Evolutionary conservation across 176 grass and related monocot genomes (phyloP), one percentile per base, ranked within the genome.

Genomic region (Juncus effusus): DNA sequence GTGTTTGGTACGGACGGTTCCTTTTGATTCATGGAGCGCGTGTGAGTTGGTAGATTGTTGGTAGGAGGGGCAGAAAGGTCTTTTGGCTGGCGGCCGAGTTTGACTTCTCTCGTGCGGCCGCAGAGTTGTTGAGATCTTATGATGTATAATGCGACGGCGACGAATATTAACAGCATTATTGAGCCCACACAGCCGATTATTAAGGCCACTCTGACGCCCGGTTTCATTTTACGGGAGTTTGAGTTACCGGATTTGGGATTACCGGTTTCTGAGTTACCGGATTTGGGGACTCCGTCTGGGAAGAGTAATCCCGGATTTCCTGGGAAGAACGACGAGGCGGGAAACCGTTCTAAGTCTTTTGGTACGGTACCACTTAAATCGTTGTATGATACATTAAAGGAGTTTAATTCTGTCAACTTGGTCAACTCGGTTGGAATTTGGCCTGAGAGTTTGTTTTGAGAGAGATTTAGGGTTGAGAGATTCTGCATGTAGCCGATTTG

Each of bases 321-420:
- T 49, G 89, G 95, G 77, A 59, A 76, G 81, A 93, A 99, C 79
- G 85, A 94, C 62, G 80, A 80, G 50, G 57, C 8, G 52, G 89
- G 89, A 12, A 99, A 99, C 65, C 67, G 93, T 66, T 89, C 80
- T 60, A 94, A 76, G 78, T 75, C 89, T 85, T 77, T 85, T 14
- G 89, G 95, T 69, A 93, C 74, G 56, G 78, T 85, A 65, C 89
- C 95, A 38, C 74, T 78, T 42, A 99, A 75, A 86, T 82, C 79
- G 75, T 99, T 93, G 64, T 86, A 84, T 38, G 89, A 99, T 50
- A 99, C 89, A 38, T 90, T 93, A 47, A 99, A 94, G 59, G 73
- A 47, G 75, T 77, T 82, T 63, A 93, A 51, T 72, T 36, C 72
- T 70, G 76, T 62, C 73, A 99, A 80, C 64, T 90, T 90, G 79